A percentile compares a stretch with the other conserved stretches of the same genome.
Evolutionary conservation across 495 filamentous ascomycete species (phyloP).

Genomic region (Penicillium psychrofluorescens): DNA sequence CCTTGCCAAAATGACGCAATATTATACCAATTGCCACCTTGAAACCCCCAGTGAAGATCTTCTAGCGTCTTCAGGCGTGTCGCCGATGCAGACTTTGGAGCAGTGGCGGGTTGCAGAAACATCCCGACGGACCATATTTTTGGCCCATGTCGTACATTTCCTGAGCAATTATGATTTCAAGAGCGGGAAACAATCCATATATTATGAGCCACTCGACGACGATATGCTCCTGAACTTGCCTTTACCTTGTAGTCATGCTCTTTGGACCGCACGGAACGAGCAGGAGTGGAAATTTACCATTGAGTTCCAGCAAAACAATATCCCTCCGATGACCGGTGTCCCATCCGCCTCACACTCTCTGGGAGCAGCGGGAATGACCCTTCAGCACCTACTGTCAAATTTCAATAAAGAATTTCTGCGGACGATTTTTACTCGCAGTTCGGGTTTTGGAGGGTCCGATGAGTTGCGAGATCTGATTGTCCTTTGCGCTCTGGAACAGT

Average conservation of each 20-base stretch:
- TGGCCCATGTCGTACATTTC: conserved; percentile 8
- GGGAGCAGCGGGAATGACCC: background rate
- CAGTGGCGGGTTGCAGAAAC: conserved; percentile 8
- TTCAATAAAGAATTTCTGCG: background rate
- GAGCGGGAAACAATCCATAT: background rate
- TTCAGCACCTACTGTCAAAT: background rate
- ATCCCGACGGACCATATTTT: conserved; percentile 8
- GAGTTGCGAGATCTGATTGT: conserved; percentile 3
- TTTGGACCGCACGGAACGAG: conserved; percentile 4
- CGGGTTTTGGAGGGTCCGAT: conserved; percentile 4
- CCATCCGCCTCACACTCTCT: background rate
- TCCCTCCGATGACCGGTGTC: background rate
- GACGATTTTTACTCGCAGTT: background rate
- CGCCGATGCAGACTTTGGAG: background rate
- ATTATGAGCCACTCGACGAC: conserved; percentile 12
- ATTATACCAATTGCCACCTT: conserved; percentile 2
- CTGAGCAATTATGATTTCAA: conserved; percentile 2
- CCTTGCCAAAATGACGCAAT: conserved; percentile 8
- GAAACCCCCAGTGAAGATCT: background rate
- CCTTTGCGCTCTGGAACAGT: conserved; percentile 3
- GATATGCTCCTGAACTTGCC: conserved; percentile 6
- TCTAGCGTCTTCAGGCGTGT: background rate
- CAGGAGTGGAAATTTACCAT: conserved; percentile 1
- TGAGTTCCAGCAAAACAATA: background rate
- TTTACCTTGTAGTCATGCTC: conserved; percentile 5